These are phyloP conservation scores for Cyberlindnera maritima DNA, from an alignment of 805 yeast species.

Conservation along the genomic window DNA sequence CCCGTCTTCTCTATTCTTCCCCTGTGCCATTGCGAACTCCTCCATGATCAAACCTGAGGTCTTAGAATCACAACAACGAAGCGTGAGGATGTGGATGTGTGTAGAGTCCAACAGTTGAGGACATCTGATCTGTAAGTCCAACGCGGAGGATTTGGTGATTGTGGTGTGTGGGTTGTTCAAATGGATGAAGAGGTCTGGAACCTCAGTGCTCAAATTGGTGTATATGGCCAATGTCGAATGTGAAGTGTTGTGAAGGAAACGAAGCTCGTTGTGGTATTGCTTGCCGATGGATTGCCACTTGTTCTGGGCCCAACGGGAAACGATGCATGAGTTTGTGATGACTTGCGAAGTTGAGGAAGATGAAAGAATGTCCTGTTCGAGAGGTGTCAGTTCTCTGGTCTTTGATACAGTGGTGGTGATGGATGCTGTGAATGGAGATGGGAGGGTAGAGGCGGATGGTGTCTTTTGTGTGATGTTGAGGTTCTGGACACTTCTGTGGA, in stretches of 20 bases:
- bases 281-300: conserved; percentile 24
- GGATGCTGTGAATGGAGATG: conserved; percentile 10
- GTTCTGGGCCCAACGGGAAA: conserved; percentile 24
- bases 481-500: conserved; percentile 10
- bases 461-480: background rate
- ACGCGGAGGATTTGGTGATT: conserved; percentile 14
- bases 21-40: conserved; percentile 11
- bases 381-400: conserved; percentile 1
- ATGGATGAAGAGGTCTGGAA: conserved; percentile 18
- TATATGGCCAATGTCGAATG: conserved; percentile 12
- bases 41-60: conserved; percentile 14
- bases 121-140: conserved; percentile 17
- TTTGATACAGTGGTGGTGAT: background rate
- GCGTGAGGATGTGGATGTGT: conserved; percentile 18
- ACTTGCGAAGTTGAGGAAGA: background rate
- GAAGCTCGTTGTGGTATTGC: conserved; percentile 15
- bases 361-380: conserved; percentile 11
- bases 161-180: conserved; percentile 13
- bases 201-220: conserved; percentile 3
- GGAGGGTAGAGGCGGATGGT: background rate
- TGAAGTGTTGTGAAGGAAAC: conserved; percentile 16
- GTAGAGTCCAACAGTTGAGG: conserved; percentile 14
- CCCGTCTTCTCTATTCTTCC: background rate
- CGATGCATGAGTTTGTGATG: conserved; percentile 16
- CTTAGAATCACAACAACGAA: conserved; percentile 22